Base-by-base conservation (phyloP, 75 land plant species). In the Selaginella moellendorffii region DNA sequence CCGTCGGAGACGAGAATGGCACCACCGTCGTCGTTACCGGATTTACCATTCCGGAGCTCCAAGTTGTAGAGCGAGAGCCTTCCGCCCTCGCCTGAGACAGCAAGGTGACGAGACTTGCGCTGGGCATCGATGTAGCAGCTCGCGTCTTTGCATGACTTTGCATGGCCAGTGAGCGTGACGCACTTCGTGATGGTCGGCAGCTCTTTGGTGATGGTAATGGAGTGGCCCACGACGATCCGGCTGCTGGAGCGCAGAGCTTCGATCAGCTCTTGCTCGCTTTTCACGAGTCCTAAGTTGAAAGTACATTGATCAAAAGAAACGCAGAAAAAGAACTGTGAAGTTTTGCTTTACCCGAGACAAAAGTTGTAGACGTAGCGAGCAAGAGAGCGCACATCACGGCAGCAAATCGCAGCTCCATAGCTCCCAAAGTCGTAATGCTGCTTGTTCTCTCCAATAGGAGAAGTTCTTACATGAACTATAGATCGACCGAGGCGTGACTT, bases 31-130 rank as follows among this genome's bases (percentile, higher is more conserved):
- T 56, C 59, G 59, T 56, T 8, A 21, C 17, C n/a, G 21, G 59
- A 56, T 2, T 56, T 56, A 2, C 59, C 59, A 25, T 56, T 56
- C 8, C 59, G 59, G 59, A 56, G 59, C 24, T 56, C 59, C n/a
- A 56, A 21, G 59, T 56, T 56, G n/a, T 21, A 56, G n/a, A 56
- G 59, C 2, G 59, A 56, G 8, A 56, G 21, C n/a, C n/a, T n/a
- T 9, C 59, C n/a, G 19, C 23, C 59, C 17, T 24, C 59, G 8
- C 23, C 59, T 8, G 21, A 5, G 8, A 56, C 59, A 25, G 25
- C n/a, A 19, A 56, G 9, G n/a, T 56, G 59, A 5, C 59, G 19
- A 8, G 59, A 9, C n/a, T 56, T 56, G 9, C 2, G 8, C 24
- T 56, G 59, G 2, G 59, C 59, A 56, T 56, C 59, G 24, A 56